These are phyloP conservation scores for Angophora floribunda DNA, from an alignment of 345 rosid genomes.

Conservation along the genomic window DNA sequence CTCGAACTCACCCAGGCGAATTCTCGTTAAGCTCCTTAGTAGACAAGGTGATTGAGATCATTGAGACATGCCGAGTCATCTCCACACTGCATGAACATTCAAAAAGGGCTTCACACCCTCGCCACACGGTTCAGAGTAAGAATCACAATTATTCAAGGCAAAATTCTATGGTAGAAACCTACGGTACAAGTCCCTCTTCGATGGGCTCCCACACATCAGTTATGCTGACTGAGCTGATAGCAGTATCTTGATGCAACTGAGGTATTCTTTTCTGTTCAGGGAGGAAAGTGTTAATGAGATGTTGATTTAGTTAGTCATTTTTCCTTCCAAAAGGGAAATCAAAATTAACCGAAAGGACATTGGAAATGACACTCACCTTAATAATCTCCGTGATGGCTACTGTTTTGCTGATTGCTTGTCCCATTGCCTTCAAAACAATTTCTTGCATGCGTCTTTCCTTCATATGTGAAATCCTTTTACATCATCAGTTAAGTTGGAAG, in stretches of 20 bases:
- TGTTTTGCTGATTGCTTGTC: constrained; percentile 6
- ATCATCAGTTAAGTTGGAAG: neutral
- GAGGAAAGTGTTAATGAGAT: neutral
- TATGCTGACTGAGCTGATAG: constrained; percentile 81
- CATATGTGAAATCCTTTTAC: neutral
- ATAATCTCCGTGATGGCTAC: neutral
- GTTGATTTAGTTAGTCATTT: neutral
- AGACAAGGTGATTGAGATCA: constrained; percentile 88
- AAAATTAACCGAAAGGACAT: neutral
- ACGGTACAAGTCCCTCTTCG: constrained; percentile 96
- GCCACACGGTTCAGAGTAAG: neutral
- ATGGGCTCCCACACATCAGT: constrained; percentile 96
- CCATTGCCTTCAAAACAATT: constrained; percentile 7
- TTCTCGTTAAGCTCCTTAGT: constrained; percentile 47
- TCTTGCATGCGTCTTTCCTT: neutral
- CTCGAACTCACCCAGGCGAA: constrained; percentile 70
- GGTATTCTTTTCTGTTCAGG: constrained; percentile 60
- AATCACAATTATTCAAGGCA: neutral
- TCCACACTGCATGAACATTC: constrained; percentile 69
- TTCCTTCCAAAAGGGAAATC: neutral
- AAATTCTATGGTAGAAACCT: constrained; percentile 5
- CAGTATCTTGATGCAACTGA: constrained; percentile 78
- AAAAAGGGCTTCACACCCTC: neutral
- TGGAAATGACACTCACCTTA: constrained; percentile 27
- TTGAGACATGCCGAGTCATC: constrained; percentile 86